Conservation (phyloP, 2,329 filamentous ascomycete species). For the Fusarium sororula region DNA sequence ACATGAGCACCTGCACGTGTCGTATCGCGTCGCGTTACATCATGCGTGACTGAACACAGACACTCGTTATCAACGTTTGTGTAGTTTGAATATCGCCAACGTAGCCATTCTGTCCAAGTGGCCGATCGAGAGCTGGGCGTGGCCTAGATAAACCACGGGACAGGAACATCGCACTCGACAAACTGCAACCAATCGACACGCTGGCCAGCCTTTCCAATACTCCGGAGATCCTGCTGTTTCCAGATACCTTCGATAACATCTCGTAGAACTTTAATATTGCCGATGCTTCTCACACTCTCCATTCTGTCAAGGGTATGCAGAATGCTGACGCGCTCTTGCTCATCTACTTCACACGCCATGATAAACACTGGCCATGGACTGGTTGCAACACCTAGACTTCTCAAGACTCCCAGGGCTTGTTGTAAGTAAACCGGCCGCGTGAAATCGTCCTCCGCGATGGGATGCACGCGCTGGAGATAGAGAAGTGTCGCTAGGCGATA, state of each 20-base stretch:
- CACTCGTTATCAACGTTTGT: not conserved
- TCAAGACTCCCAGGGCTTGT: not conserved
- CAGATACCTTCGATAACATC: not conserved
- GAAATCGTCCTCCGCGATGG: not conserved
- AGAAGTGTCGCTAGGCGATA: not conserved
- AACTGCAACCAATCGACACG: not conserved
- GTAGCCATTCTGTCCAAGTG: too few relatives aligned
- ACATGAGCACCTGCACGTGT: not conserved
- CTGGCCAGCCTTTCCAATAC: not conserved
- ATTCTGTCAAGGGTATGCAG: not conserved
- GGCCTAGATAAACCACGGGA: not conserved
- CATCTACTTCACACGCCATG: not conserved
- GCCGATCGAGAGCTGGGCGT: too few relatives aligned
- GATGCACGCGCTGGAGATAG: not conserved
- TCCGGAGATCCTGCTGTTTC: not conserved
- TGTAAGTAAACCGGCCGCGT: not conserved
- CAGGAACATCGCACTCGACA: not conserved
- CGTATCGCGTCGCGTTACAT: not conserved
- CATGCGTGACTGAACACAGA: not conserved
- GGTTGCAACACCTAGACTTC: not conserved
- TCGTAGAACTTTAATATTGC: not conserved
- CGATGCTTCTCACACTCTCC: not conserved
- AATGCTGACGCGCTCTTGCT: not conserved
- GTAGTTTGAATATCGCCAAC: too few relatives aligned
- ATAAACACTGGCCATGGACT: not conserved